Conservation (phyloP, 768 basidiomycete species). For the Lyophyllum shimeji region DNA sequence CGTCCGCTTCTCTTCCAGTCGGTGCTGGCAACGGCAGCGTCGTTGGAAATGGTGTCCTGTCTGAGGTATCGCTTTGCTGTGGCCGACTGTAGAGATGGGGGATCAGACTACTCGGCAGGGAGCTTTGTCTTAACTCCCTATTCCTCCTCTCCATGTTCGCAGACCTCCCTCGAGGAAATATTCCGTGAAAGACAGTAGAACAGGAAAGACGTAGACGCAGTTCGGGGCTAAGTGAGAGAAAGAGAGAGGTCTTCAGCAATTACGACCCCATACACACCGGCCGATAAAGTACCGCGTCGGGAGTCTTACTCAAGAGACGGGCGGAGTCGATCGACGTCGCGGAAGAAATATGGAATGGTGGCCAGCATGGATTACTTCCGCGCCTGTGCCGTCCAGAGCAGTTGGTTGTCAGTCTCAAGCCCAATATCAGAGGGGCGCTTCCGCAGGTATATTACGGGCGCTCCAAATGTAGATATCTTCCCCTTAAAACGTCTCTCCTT, state of each 20-base stretch:
- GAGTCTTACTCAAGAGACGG: slow-evolving; percentile 22
- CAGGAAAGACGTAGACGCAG: slow-evolving; percentile 17
- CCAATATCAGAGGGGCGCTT: background rate
- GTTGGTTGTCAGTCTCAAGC: slow-evolving; percentile 12
- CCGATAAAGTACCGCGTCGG: slow-evolving; percentile 22
- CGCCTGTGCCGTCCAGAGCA: slow-evolving; percentile 16
- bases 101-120: slow-evolving; percentile 50
- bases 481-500: background rate
- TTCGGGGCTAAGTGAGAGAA: slow-evolving; percentile 15
- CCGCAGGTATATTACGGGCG: background rate
- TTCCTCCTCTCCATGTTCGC: slow-evolving; percentile 23
- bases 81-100: slow-evolving; percentile 45
- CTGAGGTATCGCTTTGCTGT: slow-evolving; percentile 27
- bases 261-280: slow-evolving; percentile 25
- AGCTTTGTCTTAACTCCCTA: slow-evolving; percentile 36
- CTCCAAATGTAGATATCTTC: background rate
- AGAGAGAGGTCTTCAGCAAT: slow-evolving; percentile 18
- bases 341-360: slow-evolving; percentile 34
- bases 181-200: slow-evolving; percentile 17
- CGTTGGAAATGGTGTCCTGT: slow-evolving; percentile 16
- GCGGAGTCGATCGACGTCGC: slow-evolving; percentile 34
- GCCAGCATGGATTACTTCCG: slow-evolving; percentile 40
- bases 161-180: slow-evolving; percentile 13
- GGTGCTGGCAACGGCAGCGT: slow-evolving; percentile 12
- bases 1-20: background rate